Percentiles rank a stretch among this genome's conserved stretches.
Evolutionary conservation across 805 yeast genomes (phyloP).

Genomic region (Cyberlindnera mrakii): DNA sequence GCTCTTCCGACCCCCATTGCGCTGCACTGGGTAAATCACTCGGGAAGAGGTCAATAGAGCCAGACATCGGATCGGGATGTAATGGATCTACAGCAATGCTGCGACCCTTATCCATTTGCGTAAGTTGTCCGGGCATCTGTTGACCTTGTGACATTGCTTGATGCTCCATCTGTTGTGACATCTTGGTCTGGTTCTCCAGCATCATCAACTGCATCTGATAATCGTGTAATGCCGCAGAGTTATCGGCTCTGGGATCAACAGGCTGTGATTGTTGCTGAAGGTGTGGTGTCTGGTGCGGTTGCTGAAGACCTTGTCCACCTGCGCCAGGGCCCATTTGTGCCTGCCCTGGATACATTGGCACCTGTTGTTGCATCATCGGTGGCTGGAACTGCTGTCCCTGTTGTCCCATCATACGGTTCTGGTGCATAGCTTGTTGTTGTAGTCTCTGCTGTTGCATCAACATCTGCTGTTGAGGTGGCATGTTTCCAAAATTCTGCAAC

Average conservation of each 20-base stretch:
- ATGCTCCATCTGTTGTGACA: conserved; percentile 4
- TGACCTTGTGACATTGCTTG: not conserved
- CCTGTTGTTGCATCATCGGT: conserved; percentile 2
- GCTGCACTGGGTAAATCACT: conserved; percentile 7
- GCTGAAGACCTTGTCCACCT: conserved; percentile 7
- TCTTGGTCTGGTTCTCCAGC: conserved; percentile 67
- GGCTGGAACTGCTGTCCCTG: conserved; percentile 13
- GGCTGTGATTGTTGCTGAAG: conserved; percentile 11
- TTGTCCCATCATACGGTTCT: conserved; percentile 6
- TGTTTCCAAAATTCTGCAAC: conserved; percentile 10
- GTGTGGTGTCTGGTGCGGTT: conserved; percentile 24
- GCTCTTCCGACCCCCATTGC: conserved; percentile 1
- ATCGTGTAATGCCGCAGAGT: conserved; percentile 58
- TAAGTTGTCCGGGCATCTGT: not conserved
- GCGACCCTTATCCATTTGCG: conserved; percentile 2
- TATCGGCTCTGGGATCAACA: conserved; percentile 15
- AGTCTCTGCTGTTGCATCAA: conserved; percentile 13
- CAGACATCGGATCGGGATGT: conserved; percentile 21
- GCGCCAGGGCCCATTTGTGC: not conserved
- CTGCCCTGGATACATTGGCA: conserved; percentile 1
- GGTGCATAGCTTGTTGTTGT: conserved; percentile 8
- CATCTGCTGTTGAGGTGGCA: conserved; percentile 17
- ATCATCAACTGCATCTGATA: conserved; percentile 75
- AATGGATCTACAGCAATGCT: conserved; percentile 21
- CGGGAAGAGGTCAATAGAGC: conserved; percentile 21